A percentile compares a stretch with the other conserved stretches of the same genome.
These are phyloP conservation scores for Amaranthus palmeri DNA, from an alignment of 148 eudicot genomes.

Conservation along the genomic window DNA sequence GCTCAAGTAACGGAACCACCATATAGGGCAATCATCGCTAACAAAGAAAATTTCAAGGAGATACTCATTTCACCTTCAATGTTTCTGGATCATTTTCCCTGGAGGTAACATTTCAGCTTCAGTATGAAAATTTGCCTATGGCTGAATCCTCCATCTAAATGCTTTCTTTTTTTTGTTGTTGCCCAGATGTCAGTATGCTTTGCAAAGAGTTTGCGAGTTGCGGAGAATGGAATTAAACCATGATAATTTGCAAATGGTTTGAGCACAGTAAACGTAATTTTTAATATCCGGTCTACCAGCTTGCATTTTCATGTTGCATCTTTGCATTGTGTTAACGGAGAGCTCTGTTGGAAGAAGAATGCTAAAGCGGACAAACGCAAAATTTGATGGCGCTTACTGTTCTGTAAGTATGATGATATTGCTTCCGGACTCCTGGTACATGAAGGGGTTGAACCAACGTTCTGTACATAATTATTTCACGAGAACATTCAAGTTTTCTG, in stretches of 20 bases:
- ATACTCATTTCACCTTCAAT: constrained; percentile 59
- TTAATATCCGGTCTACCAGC: not conserved
- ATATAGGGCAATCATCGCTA: constrained; percentile 52
- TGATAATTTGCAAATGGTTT: constrained; percentile 16
- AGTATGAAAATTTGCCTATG: not conserved
- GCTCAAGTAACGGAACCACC: constrained; percentile 28
- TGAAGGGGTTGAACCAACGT: too few relatives aligned
- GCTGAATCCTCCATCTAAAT: not conserved
- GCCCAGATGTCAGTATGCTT: constrained; percentile 47
- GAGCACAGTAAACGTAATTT: constrained; percentile 3
- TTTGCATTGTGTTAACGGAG: not conserved
- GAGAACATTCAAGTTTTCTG: too few relatives aligned
- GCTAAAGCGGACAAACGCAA: too few relatives aligned
- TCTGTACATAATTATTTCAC: too few relatives aligned
- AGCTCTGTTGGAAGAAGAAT: not conserved
- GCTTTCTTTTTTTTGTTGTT: not conserved
- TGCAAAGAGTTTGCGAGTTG: constrained; percentile 41
- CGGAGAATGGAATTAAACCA: constrained; percentile 9
- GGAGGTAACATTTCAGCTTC: constrained; percentile 41
- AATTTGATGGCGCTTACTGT: too few relatives aligned
- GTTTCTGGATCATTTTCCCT: constrained; percentile 87
- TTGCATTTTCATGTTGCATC: not conserved
- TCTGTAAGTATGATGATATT: too few relatives aligned
- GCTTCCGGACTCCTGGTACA: too few relatives aligned
- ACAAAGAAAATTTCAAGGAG: constrained; percentile 61